phyloP scores from a whole-genome alignment of 768 basidiomycete genomes.

The Termitomyces heimii region DNA sequence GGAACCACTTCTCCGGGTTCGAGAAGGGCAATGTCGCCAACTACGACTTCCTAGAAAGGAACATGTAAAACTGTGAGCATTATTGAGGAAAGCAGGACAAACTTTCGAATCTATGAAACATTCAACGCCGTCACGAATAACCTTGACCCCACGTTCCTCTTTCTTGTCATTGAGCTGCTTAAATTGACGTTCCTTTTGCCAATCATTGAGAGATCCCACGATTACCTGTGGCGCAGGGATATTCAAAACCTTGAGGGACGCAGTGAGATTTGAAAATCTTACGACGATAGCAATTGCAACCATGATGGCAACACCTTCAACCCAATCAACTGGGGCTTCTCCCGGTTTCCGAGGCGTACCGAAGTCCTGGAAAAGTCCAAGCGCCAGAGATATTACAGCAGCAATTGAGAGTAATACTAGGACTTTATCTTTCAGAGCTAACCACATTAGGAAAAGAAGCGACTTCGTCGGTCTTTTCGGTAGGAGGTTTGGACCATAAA shows the following conservation, averaged over 20 bases:
- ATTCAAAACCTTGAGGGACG: background rate
- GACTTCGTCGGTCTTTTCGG: slow-evolving; percentile 66
- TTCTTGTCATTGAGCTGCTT: slow-evolving; percentile 88
- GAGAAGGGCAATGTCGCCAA: slow-evolving; percentile 86
- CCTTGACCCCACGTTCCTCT: slow-evolving; percentile 88
- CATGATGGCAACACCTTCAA: slow-evolving; percentile 86
- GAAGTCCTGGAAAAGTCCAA: slow-evolving; percentile 93
- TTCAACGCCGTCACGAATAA: slow-evolving; percentile 68
- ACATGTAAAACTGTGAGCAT: slow-evolving; percentile 9
- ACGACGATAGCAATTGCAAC: slow-evolving; percentile 73
- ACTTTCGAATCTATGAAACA: slow-evolving; percentile 80
- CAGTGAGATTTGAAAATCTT: slow-evolving; percentile 17
- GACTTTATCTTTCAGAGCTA: slow-evolving; percentile 87
- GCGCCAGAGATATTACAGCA: slow-evolving; percentile 86
- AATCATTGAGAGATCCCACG: slow-evolving; percentile 95
- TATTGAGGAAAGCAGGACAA: slow-evolving; percentile 5
- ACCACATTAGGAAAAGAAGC: slow-evolving; percentile 75
- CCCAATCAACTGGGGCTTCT: slow-evolving; percentile 90
- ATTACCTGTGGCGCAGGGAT: slow-evolving; percentile 45
- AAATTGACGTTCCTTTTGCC: slow-evolving; percentile 98
- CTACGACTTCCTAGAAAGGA: slow-evolving; percentile 70
- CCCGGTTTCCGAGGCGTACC: slow-evolving; percentile 55
- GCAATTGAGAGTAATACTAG: slow-evolving; percentile 87
- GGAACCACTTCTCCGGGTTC: slow-evolving; percentile 97
- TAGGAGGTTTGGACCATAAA: slow-evolving; percentile 75